Evolutionary conservation across 2,329 filamentous ascomycete genomes (phyloP).

Genomic region (Emergomyces pasteurianus): DNA sequence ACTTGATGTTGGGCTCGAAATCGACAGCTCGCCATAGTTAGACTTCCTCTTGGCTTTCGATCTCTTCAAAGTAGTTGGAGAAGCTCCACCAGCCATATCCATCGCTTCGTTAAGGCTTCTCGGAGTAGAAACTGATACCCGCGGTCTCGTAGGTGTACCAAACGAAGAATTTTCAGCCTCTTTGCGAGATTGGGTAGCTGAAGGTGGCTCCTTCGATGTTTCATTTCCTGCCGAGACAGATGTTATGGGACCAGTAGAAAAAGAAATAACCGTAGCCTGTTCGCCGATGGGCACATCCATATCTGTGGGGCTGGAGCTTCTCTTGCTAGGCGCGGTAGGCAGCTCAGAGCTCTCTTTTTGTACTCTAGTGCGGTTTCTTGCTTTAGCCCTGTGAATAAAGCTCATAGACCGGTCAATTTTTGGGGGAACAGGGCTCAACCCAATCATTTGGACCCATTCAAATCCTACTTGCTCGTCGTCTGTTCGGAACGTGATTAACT

Average conservation of each 20-base stretch:
- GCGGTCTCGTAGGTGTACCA: slow-evolving; percentile 1
- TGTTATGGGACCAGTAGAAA: not conserved
- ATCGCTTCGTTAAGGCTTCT: slow-evolving; percentile 13
- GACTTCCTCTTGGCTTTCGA: slow-evolving; percentile 30
- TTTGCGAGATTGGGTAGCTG: not conserved
- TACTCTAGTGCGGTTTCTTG: slow-evolving; percentile 16
- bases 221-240: not conserved
- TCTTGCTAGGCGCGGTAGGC: slow-evolving; percentile 23
- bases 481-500: slow-evolving; percentile 65
- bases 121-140: slow-evolving; percentile 1
- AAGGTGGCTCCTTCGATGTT: not conserved
- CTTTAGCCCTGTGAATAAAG: slow-evolving; percentile 36
- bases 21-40: slow-evolving; percentile 25
- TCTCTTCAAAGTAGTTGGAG: slow-evolving; percentile 24
- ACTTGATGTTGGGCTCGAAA: slow-evolving; percentile 16
- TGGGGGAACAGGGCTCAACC: slow-evolving; percentile 51
- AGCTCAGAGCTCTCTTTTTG: not conserved
- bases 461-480: slow-evolving; percentile 64
- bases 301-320: slow-evolving; percentile 39
- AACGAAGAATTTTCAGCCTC: not conserved
- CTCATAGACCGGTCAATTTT: slow-evolving; percentile 43
- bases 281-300: slow-evolving; percentile 53
- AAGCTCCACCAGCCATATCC: slow-evolving; percentile 19
- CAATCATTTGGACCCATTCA: slow-evolving; percentile 85
- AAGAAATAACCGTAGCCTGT: slow-evolving; percentile 5